A percentile compares a stretch with the other conserved stretches of the same genome.
These are phyloP conservation scores for Emmonsiellopsis sp. DNA, from an alignment of 2,329 filamentous ascomycete species.

Conservation along the genomic window DNA sequence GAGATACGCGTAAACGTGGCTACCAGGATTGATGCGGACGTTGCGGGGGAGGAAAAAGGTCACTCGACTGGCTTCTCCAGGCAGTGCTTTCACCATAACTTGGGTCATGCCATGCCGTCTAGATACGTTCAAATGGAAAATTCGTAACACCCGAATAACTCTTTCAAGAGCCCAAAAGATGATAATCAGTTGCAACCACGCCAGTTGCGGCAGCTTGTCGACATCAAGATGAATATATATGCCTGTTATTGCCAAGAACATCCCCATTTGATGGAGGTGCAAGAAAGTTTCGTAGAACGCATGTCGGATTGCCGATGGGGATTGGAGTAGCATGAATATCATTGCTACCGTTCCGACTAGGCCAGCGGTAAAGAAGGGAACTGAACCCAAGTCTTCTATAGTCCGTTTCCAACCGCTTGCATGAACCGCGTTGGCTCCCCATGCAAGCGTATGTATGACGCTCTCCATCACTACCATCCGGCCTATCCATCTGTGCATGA, in stretches of 20 bases:
- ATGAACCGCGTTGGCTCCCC: slow-evolving; percentile 64
- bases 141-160: slow-evolving; percentile 37
- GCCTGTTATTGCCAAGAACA: slow-evolving; percentile 34
- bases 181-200: slow-evolving; percentile 30
- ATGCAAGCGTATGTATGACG: slow-evolving; percentile 63
- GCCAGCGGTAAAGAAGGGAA: slow-evolving; percentile 37
- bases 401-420: slow-evolving; percentile 54
- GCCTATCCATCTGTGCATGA: slow-evolving; percentile 76
- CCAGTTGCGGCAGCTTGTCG: slow-evolving; percentile 33
- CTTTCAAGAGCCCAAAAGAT: slow-evolving; percentile 36
- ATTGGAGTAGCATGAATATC: slow-evolving; percentile 34
- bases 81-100: slow-evolving; percentile 50
- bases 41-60: slow-evolving; percentile 51
- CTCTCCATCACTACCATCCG: slow-evolving; percentile 64
- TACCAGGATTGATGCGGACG: slow-evolving; percentile 46
- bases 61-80: slow-evolving; percentile 51
- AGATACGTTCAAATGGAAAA: slow-evolving; percentile 47
- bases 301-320: slow-evolving; percentile 36
- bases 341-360: slow-evolving; percentile 35
- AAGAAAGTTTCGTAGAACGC: slow-evolving; percentile 41
- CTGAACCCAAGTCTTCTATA: slow-evolving; percentile 23
- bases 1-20: slow-evolving; percentile 54
- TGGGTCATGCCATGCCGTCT: slow-evolving; percentile 40
- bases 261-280: slow-evolving; percentile 38
- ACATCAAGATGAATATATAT: slow-evolving; percentile 36